A percentile compares a stretch with the other conserved stretches of the same genome.
phyloP scores from a whole-genome alignment of 139 green algal species.

The Eudorina sp. region DNA sequence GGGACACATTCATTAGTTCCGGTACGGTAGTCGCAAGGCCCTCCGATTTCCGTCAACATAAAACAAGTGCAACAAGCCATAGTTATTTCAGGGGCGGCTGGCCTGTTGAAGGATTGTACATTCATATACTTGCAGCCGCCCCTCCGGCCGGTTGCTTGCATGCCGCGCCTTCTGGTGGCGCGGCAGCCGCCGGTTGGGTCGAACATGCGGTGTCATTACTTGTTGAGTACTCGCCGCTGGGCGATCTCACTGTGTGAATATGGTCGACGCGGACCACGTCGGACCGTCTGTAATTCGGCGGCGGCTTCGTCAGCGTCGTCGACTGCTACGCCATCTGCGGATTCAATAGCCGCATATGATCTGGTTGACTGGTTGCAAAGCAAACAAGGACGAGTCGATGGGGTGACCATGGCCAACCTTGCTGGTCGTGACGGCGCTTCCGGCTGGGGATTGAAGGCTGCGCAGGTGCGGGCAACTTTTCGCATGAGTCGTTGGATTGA shows the following conservation, averaged over 20 bases:
- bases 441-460: slow-evolving; percentile 50
- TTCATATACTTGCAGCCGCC: slow-evolving; percentile 2
- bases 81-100: no score
- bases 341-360: neutral
- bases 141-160: neutral
- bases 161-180: neutral
- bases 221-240: neutral
- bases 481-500: no score
- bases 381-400: slow-evolving; percentile 36
- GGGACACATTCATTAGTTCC: no score
- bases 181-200: neutral
- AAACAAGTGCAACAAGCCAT: no score
- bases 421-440: slow-evolving; percentile 46
- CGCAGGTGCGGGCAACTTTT: neutral
- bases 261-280: no score
- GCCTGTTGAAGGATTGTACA: no score
- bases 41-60: no score
- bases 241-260: neutral
- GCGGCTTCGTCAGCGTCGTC: neutral
- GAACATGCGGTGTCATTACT: slow-evolving; percentile 10
- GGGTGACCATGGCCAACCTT: slow-evolving; percentile 29
- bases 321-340: neutral
- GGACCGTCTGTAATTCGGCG: no score
- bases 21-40: no score
- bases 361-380: slow-evolving; percentile 40